Evolutionary conservation across 1,284 basidiomycete genomes (phyloP).

Genomic region (Cutaneotrichosporon sp.): DNA sequence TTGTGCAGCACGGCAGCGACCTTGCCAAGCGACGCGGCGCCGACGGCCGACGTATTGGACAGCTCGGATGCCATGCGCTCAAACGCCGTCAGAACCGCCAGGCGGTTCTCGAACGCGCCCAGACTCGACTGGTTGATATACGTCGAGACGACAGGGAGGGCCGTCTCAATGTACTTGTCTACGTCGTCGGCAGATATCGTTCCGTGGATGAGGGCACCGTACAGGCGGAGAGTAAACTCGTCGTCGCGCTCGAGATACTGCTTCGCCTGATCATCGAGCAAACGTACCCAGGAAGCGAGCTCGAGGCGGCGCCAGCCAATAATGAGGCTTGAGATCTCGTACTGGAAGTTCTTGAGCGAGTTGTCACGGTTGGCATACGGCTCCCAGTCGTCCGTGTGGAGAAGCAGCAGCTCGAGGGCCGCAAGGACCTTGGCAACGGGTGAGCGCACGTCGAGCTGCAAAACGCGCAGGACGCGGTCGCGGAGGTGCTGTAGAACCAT

Average conservation of each 20-base stretch:
- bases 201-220: conserved; percentile 70
- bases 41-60: conserved; percentile 38
- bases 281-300: conserved; percentile 74
- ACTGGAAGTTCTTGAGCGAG: conserved; percentile 64
- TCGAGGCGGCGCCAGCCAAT: conserved; percentile 89
- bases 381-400: conserved; percentile 95
- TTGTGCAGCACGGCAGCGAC: conserved; percentile 62
- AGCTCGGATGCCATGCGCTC: conserved; percentile 47
- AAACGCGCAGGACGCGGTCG: conserved; percentile 66
- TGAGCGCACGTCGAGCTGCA: conserved; percentile 61
- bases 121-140: conserved; percentile 73
- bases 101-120: conserved; percentile 71
- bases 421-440: conserved; percentile 80
- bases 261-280: conserved; percentile 68
- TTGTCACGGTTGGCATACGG: conserved; percentile 85
- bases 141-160: conserved; percentile 74
- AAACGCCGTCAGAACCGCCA: conserved; percentile 68
- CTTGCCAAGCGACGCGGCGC: conserved; percentile 47
- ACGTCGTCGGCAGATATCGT: conserved; percentile 53
- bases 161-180: conserved; percentile 53
- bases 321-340: conserved; percentile 66
- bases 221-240: conserved; percentile 89
- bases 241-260: conserved; percentile 61
- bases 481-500: conserved; percentile 86
- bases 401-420: conserved; percentile 76